Evolutionary conservation across 2,329 filamentous ascomycete genomes (phyloP).

Genomic region (Aspergillus texensis): DNA sequence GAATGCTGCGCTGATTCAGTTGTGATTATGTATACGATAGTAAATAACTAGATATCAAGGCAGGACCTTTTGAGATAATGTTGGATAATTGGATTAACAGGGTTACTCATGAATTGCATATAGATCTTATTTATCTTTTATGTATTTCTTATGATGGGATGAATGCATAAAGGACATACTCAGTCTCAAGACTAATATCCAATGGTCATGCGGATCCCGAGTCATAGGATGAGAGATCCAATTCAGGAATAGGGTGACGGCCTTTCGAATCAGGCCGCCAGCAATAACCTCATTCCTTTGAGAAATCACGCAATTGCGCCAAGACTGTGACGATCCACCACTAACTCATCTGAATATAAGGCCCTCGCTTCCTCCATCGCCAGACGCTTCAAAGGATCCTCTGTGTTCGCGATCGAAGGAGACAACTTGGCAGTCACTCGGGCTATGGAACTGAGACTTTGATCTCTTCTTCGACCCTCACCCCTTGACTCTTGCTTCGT

Average conservation of each 20-base stretch:
- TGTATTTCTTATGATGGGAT: background rate
- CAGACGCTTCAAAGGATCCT: background rate
- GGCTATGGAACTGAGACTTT: background rate
- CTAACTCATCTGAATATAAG: conserved; percentile 31
- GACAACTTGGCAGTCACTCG: background rate
- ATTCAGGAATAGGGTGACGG: background rate
- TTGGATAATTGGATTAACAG: background rate
- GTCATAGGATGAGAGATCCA: background rate
- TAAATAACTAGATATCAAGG: background rate
- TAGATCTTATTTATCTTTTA: background rate
- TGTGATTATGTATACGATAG: background rate
- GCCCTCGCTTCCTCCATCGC: conserved; percentile 22
- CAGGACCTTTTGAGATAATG: background rate
- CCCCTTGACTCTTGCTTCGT: background rate
- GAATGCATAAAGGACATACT: background rate
- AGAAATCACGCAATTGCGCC: conserved; percentile 41
- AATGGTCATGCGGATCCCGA: background rate
- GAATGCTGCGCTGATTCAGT: background rate
- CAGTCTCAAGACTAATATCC: too few relatives aligned
- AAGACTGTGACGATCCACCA: conserved; percentile 26
- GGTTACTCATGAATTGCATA: background rate
- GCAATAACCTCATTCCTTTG: conserved; percentile 1
- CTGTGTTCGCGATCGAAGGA: conserved; percentile 1
- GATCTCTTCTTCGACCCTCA: background rate
- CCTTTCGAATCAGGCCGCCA: background rate